Conservation (phyloP, 257 asterid species). For the Lycium ferocissimum region DNA sequence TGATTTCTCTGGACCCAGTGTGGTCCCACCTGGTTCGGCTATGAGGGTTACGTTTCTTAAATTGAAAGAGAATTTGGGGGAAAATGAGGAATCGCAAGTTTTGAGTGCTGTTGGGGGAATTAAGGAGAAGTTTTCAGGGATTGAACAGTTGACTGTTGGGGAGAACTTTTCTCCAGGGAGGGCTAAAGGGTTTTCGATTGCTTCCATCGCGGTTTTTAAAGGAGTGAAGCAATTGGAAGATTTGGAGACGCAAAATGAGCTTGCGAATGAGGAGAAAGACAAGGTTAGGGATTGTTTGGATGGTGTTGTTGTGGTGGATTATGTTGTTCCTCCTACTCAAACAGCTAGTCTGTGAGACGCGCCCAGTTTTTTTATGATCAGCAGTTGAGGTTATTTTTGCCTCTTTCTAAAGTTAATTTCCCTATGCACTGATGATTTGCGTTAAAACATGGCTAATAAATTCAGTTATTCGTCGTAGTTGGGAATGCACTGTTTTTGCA, state of each 20-base stretch:
- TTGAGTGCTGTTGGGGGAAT: conserved; percentile 44
- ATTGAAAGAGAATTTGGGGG: conserved; percentile 59
- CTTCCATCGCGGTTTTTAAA: conserved; percentile 70
- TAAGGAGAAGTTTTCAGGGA: conserved; percentile 51
- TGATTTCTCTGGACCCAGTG: conserved; percentile 42
- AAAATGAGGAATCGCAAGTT: conserved; percentile 56
- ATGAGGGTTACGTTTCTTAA: conserved; percentile 60
- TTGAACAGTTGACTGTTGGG: conserved; percentile 71
- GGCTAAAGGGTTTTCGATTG: conserved; percentile 80
- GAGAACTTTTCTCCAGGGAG: conserved; percentile 84
- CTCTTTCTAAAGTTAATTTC: neutral
- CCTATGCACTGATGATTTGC: neutral
- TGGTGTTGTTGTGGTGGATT: conserved; percentile 71
- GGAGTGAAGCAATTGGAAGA: conserved; percentile 62
- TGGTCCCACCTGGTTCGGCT: conserved; percentile 55
- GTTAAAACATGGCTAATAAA: neutral
- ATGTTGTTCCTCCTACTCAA: conserved; percentile 48
- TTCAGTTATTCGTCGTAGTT: neutral
- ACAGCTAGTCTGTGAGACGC: conserved; percentile 55
- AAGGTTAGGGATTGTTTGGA: conserved; percentile 67
- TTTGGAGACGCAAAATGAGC: conserved; percentile 56
- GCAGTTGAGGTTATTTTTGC: conserved; percentile 25
- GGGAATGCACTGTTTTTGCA: neutral
- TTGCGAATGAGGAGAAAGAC: conserved; percentile 58
- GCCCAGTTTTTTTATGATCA: neutral